Base-by-base conservation (phyloP, 441 rosid genomes). In the Populus trichocarpa region DNA sequence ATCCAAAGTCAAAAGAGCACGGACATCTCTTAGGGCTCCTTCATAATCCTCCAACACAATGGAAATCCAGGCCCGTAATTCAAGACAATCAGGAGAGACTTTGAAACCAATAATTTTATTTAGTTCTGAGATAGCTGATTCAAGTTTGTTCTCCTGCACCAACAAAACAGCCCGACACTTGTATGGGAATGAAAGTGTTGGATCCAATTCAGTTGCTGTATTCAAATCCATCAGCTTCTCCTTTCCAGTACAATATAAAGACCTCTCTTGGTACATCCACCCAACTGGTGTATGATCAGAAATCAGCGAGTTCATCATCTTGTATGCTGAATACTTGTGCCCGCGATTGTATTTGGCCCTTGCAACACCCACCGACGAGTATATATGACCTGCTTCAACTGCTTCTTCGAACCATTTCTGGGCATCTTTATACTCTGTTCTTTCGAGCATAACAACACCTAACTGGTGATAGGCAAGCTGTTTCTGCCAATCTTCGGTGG, bases 261-360 rank as follows among this genome's bases (percentile, higher is more conserved):
- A 89, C 82, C 98, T 86, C 84, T 96, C 98, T 80, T 94, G 98
- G 83, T 91, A 86, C 94, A 96, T 90, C 99, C 99, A 96, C 30
- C 97, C 98, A 12, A 87, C 84, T 20, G 94, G 92, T 20, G 73
- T 84, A 83, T 88, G 57, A 82, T 85, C 89, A 1, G 91, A 87
- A 68, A 89, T 85, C 78, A 96, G 79, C 2, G 95, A 88, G 77
- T 87, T 91, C 90, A 92, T 87, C 82, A 93, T 73, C 88, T 96
- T 96, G 84, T 91, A 94, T 14, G 99, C 98, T n/a, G 96, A 80
- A 84, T 91, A 96, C 81, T 88, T 93, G 83, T 96, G 99, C 33
- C 95, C 97, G 11, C 94, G 96, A 79, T 91, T 91, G 81, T 84
- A 93, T 82, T 90, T 96, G 71, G 95, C 85, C 90, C 99, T 88